Conservation (phyloP, 1,284 basidiomycete genomes). For the Sanguinoderma infundibulare region DNA sequence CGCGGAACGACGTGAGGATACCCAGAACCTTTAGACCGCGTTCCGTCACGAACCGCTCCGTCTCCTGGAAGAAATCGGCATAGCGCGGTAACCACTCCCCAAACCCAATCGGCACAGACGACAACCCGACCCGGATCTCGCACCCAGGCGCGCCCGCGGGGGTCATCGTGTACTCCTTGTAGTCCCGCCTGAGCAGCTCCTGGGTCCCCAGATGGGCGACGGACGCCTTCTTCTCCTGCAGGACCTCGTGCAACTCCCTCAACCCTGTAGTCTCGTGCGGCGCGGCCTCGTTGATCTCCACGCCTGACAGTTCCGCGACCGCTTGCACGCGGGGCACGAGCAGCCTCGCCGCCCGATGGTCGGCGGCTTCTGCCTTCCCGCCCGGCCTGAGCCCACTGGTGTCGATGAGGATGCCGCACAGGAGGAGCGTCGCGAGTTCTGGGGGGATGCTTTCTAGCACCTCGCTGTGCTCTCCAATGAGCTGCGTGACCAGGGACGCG, state of each 20-base stretch:
- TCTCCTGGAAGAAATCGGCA: slow-evolving; percentile 48
- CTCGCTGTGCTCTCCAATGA: slow-evolving; percentile 47
- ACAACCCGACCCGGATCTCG: slow-evolving; percentile 63
- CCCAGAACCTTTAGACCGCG: slow-evolving; percentile 71
- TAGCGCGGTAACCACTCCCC: slow-evolving; percentile 52
- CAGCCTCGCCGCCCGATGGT: slow-evolving; percentile 46
- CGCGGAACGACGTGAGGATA: slow-evolving; percentile 73
- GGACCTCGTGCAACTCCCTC: slow-evolving; percentile 51
- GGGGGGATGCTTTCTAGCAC: slow-evolving; percentile 43
- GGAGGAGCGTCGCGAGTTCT: slow-evolving; percentile 78
- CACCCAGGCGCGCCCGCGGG: slow-evolving; percentile 44
- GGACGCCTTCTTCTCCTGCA: slow-evolving; percentile 69
- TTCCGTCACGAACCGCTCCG: slow-evolving; percentile 69
- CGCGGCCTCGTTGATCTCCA: neutral
- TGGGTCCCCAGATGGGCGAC: slow-evolving; percentile 71
- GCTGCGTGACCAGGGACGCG: slow-evolving; percentile 72
- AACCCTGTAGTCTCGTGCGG: slow-evolving; percentile 44
- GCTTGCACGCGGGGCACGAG: slow-evolving; percentile 30
- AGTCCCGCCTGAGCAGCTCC: slow-evolving; percentile 89
- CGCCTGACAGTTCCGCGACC: neutral
- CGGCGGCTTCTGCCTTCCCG: slow-evolving; percentile 72
- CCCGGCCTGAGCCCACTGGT: slow-evolving; percentile 76
- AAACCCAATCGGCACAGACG: slow-evolving; percentile 79
- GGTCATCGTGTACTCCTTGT: slow-evolving; percentile 80
- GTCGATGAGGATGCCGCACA: slow-evolving; percentile 84